Conservation (phyloP, 148 eudicot genomes). For the Amaranthus cruentus region DNA sequence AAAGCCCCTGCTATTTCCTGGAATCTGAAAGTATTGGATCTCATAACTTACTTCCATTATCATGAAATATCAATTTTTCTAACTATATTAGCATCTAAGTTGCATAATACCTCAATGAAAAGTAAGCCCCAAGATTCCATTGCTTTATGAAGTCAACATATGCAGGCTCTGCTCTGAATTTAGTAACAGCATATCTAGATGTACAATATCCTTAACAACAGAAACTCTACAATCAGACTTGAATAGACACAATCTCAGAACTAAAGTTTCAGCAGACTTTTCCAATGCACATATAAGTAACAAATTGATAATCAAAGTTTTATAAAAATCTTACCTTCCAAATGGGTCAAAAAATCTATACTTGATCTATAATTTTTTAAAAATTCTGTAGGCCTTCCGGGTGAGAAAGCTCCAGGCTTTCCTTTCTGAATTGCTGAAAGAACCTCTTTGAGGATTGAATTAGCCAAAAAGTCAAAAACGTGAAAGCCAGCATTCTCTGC, state of each 20-base stretch:
- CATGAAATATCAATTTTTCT: neutral
- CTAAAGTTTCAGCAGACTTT: neutral
- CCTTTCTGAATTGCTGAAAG: constrained; percentile 77
- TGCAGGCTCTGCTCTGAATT: constrained; percentile 76
- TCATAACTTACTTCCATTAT: constrained; percentile 8
- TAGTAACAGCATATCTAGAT: constrained; percentile 66
- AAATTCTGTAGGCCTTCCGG: constrained; percentile 93
- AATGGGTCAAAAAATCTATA: constrained; percentile 69
- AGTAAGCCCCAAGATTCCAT: constrained; percentile 96
- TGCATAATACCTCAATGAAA: constrained; percentile 72
- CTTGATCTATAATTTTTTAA: constrained; percentile 86
- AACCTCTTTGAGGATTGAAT: constrained; percentile 91
- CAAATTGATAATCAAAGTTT: neutral
- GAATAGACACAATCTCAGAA: constrained; percentile 9
- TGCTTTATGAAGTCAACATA: constrained; percentile 89
- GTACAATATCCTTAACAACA: constrained; percentile 70
- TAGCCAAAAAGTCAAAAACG: constrained; percentile 90
- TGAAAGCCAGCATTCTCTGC: constrained; percentile 98
- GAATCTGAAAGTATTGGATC: constrained; percentile 47
- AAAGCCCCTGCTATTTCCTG: constrained; percentile 96
- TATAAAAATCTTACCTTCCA: constrained; percentile 60
- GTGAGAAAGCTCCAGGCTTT: constrained; percentile 94
- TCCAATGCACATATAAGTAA: neutral
- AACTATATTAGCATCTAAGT: neutral
- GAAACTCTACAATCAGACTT: constrained; percentile 8